phyloP scores from a whole-genome alignment of 2,329 filamentous ascomycete species.

The Pseudogymnoascus sp. region DNA sequence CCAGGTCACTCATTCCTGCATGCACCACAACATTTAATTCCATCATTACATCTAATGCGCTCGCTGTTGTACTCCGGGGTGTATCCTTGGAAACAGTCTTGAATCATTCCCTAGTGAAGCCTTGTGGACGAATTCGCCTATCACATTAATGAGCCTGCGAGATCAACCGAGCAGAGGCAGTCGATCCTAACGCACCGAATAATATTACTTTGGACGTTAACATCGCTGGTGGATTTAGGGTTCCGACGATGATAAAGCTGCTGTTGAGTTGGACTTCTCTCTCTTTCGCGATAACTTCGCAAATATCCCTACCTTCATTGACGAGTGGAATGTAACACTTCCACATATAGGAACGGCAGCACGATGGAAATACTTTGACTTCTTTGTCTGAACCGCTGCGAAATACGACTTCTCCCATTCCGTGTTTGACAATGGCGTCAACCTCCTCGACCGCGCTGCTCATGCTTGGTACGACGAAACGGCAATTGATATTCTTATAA shows the following conservation, averaged over 20 bases:
- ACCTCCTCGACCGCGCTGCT: background rate
- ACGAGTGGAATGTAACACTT: background rate
- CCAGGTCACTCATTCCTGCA: background rate
- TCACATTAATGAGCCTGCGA: slow-evolving; percentile 44
- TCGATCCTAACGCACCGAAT: slow-evolving; percentile 23
- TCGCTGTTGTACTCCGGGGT: background rate
- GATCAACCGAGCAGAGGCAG: slow-evolving; percentile 41
- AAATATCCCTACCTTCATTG: background rate
- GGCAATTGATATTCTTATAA: background rate
- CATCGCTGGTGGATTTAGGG: background rate
- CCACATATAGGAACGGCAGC: background rate
- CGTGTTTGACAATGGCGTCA: background rate
- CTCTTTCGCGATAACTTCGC: background rate
- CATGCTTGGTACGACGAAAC: background rate
- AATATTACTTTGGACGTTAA: background rate
- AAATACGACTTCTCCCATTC: background rate
- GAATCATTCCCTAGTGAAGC: background rate
- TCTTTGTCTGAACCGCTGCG: background rate
- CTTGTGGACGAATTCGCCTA: background rate
- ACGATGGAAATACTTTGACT: background rate
- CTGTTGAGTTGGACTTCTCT: background rate
- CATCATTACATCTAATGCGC: background rate
- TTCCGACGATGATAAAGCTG: background rate
- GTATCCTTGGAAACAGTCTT: background rate
- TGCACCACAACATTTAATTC: background rate